Evolutionary conservation across 2,329 filamentous ascomycete species (phyloP), one percentile per base, ranked within the genome.

Genomic region (Phaeosphaeriaceae sp.): DNA sequence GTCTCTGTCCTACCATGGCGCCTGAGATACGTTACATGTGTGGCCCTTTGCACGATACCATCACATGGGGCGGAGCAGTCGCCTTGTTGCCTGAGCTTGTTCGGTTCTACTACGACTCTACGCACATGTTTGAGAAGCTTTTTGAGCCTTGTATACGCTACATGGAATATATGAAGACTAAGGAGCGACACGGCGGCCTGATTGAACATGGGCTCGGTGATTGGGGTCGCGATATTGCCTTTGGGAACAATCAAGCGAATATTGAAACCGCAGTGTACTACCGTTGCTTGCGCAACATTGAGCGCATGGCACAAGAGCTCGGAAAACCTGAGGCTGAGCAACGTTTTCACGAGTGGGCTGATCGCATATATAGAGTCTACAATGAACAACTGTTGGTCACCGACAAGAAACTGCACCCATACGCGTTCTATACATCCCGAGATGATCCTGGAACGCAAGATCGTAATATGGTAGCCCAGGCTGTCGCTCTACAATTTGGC

Each of bases 11-110:
- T 1, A 79, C 74, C 0, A 79, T 80, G 76, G 77, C 77, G 0
- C 77, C 77, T 0, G 71, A 78, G 48, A 75, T 78, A 18, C 61
- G 77, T 12, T 79, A 79, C 44, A 79, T 79, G 77, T 78, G 77
- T 47, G 77, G 77, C 0, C 77, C 77, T 1, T 64, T 79, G 3
- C 76, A 79, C 46, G 76, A 79, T 44, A 79, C 76, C 0, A 77
- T 77, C 41, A 76, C 74, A 1, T 78, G 75, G 75, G 74, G 74
- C 12, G 74, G 74, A 17, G 75, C 74, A 1, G 50, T 76, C 64
- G 74, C 56, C 5, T 12, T 62, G 9, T 48, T 64, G 1, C 60
- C 60, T 0, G 74, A 75, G 26, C 60, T 76, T 1, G 53, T 77
- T 8, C 70, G 70, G 20, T 67, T 64, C 26, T 77, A 77, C 60